These are phyloP conservation scores for Claviceps humidiphila DNA, from an alignment of 2,329 filamentous ascomycete species.

Conservation along the genomic window DNA sequence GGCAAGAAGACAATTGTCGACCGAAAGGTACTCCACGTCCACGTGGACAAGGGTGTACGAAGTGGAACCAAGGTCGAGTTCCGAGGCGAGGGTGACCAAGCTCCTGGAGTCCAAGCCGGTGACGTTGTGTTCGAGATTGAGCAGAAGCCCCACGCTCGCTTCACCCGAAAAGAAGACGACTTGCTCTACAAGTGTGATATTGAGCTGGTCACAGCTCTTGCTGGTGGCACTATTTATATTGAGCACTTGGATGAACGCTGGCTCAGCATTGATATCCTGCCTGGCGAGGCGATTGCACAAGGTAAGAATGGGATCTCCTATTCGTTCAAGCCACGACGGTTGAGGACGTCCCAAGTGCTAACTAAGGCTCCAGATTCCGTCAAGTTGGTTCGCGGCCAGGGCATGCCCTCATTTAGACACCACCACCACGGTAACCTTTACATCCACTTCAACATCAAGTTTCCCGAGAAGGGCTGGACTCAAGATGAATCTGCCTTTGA, in stretches of 20 bases:
- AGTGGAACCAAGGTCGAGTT: conserved; percentile 96
- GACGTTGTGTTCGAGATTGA: conserved; percentile 98
- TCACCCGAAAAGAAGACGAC: conserved; percentile 93
- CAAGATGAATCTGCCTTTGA: conserved; percentile 57
- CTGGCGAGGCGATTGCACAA: conserved; percentile 87
- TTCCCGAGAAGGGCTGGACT: conserved; percentile 68
- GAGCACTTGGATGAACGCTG: conserved; percentile 97
- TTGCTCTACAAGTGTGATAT: conserved; percentile 92
- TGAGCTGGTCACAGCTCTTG: conserved; percentile 86
- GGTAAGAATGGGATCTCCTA: conserved; percentile 41
- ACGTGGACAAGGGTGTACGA: conserved; percentile 88
- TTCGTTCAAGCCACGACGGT: too few species aligned
- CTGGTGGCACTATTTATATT: conserved; percentile 78
- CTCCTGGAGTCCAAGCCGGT: conserved; percentile 81
- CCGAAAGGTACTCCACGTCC: conserved; percentile 94
- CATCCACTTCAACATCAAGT: conserved; percentile 95
- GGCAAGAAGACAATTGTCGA: conserved; percentile 98
- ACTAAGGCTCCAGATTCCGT: conserved; percentile 51
- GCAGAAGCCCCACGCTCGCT: conserved; percentile 93
- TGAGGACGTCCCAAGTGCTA: neutral
- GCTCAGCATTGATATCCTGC: conserved; percentile 83
- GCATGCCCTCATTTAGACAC: conserved; percentile 92
- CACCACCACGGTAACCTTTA: conserved; percentile 94
- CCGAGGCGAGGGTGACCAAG: conserved; percentile 90
- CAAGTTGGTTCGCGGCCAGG: conserved; percentile 90